These are phyloP conservation scores for Viridothelium virens DNA, from an alignment of 495 filamentous ascomycete genomes.

Conservation along the genomic window DNA sequence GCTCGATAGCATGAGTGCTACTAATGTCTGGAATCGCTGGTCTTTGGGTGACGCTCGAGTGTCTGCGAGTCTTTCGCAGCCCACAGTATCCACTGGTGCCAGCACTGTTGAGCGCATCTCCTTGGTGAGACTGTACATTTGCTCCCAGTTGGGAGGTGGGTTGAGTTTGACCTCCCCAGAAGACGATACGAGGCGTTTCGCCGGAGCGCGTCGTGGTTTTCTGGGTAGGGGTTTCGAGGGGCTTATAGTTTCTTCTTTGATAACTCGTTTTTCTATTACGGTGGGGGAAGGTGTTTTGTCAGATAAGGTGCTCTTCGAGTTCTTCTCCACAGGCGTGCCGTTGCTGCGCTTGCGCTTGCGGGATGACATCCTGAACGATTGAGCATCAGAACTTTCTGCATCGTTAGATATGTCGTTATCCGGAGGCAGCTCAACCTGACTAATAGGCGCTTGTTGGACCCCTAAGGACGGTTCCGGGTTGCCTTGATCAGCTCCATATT, in stretches of 20 bases:
- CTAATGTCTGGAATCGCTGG: constrained; percentile 81
- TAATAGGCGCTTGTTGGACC: not conserved
- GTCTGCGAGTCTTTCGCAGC: constrained; percentile 72
- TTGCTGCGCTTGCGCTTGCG: constrained; percentile 1
- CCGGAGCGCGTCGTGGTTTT: constrained; percentile 52
- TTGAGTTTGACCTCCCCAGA: constrained; percentile 48
- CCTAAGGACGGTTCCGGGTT: not conserved
- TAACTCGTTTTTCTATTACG: not conserved
- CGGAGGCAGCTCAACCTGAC: not conserved
- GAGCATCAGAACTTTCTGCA: not conserved
- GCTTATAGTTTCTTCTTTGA: not conserved
- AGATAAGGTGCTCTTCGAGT: not conserved
- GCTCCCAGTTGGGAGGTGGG: constrained; percentile 77
- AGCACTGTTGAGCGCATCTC: constrained; percentile 68
- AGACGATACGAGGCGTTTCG: constrained; percentile 52
- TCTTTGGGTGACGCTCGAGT: constrained; percentile 47
- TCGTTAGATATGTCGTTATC: not conserved
- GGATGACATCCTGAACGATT: not conserved
- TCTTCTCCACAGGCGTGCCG: not conserved
- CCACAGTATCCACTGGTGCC: constrained; percentile 96
- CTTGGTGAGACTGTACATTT: constrained; percentile 67
- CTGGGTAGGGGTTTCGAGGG: constrained; percentile 16
- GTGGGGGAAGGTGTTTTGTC: not conserved
- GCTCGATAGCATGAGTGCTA: constrained; percentile 89
- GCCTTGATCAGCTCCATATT: not conserved